Evolutionary conservation across 2,329 filamentous ascomycete species (phyloP).

Genomic region (Arthrobotrys pseudoclavata): DNA sequence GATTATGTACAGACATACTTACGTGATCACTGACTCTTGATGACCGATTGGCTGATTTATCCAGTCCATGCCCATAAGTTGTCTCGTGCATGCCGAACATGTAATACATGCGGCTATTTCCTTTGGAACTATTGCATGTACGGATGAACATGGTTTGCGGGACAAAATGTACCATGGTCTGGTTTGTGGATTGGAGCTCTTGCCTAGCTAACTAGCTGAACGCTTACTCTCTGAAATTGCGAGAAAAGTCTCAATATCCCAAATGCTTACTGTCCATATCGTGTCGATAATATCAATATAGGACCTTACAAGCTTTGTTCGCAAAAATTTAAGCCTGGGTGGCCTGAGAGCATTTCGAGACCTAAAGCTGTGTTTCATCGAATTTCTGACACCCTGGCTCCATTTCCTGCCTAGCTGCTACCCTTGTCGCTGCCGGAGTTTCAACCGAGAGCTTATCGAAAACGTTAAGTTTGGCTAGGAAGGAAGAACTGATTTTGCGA

Average conservation of each 20-base stretch:
- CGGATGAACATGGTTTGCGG: neutral
- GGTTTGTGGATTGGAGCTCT: neutral
- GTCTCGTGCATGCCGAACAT: slow-evolving; percentile 11
- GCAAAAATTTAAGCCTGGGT: slow-evolving; percentile 13
- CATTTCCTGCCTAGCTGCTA: slow-evolving; percentile 10
- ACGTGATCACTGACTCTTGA: neutral
- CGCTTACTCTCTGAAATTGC: slow-evolving; percentile 4
- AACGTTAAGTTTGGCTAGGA: neutral
- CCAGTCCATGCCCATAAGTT: neutral
- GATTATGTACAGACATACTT: neutral
- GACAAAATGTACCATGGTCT: neutral
- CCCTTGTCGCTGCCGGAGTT: slow-evolving; percentile 12
- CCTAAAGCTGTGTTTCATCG: slow-evolving; percentile 7
- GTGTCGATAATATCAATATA: neutral
- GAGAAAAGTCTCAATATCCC: neutral
- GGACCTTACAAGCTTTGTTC: neutral
- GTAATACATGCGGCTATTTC: neutral
- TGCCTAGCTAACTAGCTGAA: neutral
- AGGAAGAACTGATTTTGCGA: slow-evolving; percentile 25
- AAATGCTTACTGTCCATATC: neutral
- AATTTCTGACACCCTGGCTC: slow-evolving; percentile 7
- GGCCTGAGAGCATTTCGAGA: slow-evolving; percentile 4
- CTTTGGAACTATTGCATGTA: neutral
- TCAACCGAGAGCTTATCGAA: slow-evolving; percentile 19
- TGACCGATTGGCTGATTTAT: slow-evolving; percentile 8